Evolutionary conservation across 108 stramenopile genomes (phyloP), one percentile per base, ranked within the genome.

Genomic region (Cyclotella distinguenda): DNA sequence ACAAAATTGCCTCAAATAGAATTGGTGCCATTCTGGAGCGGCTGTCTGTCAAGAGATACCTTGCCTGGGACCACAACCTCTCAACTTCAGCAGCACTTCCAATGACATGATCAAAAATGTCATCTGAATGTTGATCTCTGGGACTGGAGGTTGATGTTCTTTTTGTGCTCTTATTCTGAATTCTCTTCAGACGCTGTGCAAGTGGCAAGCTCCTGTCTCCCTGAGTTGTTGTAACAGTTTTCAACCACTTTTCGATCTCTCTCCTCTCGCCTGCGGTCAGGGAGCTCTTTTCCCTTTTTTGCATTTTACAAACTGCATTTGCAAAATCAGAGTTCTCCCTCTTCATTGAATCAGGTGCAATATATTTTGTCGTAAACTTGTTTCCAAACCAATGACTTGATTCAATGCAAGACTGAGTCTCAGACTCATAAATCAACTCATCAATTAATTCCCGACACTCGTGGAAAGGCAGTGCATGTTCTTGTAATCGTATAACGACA

Each of bases 221-320:
- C 11, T 52, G 22, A 52, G 12, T 53, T 27, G 23, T 31, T 27
- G 52, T 27, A 53, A 18, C 18, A 12, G 18, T 28, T 31, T 53
- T 31, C 12, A 53, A 27, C 52, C 52, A 53, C 11, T 53, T 53
- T 18, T 27, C 25, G 12, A 53, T 53, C 31, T 22, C 52, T 27
- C 13, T 27, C 31, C 28, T 53, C 52, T 53, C 52, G 18, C 6
- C 27, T 13, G 28, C 52, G 18, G 22, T 18, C 18, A 53, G 52
- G 27, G 8, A 27, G 27, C 28, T 18, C 12, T 9, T 27, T 7
- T 53, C 18, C 11, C 52, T 23, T 27, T 53, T 53, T 27, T 53
- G 52, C 52, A 27, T 22, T 53, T 53, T 53, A 27, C 52, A 53
- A 6, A 53, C 52, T 53, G 52, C 52, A 27, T 28, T 53, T 28